phyloP scores from a whole-genome alignment of 202 grass and related monocot species.

The Panicum virgatum region DNA sequence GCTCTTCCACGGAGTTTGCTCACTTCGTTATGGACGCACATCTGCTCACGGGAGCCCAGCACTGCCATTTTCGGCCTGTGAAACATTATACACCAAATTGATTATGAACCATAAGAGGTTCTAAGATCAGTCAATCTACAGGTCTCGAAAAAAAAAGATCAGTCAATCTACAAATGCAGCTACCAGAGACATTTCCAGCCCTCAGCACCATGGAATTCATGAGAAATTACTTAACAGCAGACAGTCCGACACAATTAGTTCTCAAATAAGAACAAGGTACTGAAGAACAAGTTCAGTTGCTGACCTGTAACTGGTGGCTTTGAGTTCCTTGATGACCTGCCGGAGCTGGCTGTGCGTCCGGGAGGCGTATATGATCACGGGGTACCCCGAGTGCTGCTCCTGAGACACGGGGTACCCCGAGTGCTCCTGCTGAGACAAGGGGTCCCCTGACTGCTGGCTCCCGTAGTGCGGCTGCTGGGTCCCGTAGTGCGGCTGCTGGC shows the following conservation, averaged over 20 bases:
- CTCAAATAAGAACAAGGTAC: neutral
- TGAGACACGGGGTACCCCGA: conserved; percentile 54
- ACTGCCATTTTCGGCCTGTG: conserved; percentile 87
- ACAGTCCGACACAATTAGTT: neutral
- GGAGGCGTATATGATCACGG: conserved; percentile 95
- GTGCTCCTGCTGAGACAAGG: conserved; percentile 28
- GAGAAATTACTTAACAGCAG: neutral
- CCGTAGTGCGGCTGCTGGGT: conserved; percentile 52
- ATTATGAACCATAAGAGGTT: neutral
- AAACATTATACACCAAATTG: conserved; percentile 10
- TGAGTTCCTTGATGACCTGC: conserved; percentile 97
- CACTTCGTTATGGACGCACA: conserved; percentile 93
- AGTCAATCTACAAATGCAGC: conserved; percentile 8
- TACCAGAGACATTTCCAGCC: neutral
- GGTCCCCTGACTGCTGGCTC: conserved; percentile 52
- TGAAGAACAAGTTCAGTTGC: conserved; percentile 3
- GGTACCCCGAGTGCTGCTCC: conserved; percentile 53
- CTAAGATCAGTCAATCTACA: conserved; percentile 7
- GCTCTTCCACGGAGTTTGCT: conserved; percentile 62
- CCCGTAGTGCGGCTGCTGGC: conserved; percentile 40
- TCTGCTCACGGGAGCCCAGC: conserved; percentile 89
- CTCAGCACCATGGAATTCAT: neutral
- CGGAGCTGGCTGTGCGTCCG: conserved; percentile 96
- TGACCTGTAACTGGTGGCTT: conserved; percentile 87
- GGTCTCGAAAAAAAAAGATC: too few species aligned